These are phyloP conservation scores for Dothiorella sarmentorum DNA, from an alignment of 2,329 filamentous ascomycete genomes.

Conservation along the genomic window DNA sequence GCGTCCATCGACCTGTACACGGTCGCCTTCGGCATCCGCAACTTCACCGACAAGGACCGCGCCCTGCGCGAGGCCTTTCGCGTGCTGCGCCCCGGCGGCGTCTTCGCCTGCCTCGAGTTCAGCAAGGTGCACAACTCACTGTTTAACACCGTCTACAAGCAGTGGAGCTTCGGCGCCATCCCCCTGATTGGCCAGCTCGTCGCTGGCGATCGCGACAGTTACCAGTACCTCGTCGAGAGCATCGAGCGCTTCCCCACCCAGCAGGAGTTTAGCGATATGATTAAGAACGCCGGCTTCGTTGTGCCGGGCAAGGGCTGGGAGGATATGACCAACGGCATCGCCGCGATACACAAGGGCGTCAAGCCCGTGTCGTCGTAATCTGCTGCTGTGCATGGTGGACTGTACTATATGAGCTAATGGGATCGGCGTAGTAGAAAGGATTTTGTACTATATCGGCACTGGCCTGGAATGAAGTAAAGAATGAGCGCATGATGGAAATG, in stretches of 20 bases:
- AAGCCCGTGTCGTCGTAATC: constrained; percentile 55
- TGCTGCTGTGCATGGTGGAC: neutral
- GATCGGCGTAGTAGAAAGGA: no score
- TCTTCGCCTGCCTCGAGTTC: constrained; percentile 97
- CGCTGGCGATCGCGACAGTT: constrained; percentile 89
- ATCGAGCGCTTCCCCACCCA: constrained; percentile 92
- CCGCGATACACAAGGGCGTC: constrained; percentile 93
- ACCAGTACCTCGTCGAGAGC: constrained; percentile 97
- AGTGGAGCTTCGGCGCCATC: constrained; percentile 93
- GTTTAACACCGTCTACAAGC: constrained; percentile 84
- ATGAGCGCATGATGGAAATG: no score
- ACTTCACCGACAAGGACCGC: constrained; percentile 87
- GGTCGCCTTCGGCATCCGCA: constrained; percentile 94
- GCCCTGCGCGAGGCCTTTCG: constrained; percentile 81
- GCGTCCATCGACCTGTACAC: constrained; percentile 90
- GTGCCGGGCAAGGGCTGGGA: constrained; percentile 73
- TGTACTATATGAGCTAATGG: neutral
- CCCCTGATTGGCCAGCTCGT: constrained; percentile 94
- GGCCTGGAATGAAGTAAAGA: no score
- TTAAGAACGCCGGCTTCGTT: constrained; percentile 77
- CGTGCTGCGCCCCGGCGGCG: constrained; percentile 87
- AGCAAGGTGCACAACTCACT: constrained; percentile 75
- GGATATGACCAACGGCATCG: constrained; percentile 86
- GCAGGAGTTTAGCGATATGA: constrained; percentile 78
- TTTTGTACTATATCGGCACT: no score